Evolutionary conservation across 305 asterid species (phyloP).

Genomic region (Fraxinus sp.): DNA sequence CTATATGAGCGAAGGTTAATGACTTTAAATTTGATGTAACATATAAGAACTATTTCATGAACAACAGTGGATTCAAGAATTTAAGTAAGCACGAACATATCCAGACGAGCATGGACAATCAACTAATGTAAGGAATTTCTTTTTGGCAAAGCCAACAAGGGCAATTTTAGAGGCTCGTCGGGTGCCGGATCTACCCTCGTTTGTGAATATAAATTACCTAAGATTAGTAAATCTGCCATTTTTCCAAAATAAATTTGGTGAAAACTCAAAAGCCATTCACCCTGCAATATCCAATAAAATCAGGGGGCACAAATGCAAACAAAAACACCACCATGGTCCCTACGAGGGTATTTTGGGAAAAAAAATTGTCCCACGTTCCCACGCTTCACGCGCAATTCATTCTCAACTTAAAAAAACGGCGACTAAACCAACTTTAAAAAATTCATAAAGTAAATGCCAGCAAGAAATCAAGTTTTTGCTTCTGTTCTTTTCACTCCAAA

Average conservation of each 20-base stretch:
- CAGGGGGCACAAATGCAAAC: background rate
- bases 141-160: no score
- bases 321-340: background rate
- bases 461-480: background rate
- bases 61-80: no score
- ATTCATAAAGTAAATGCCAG: background rate
- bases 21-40: background rate
- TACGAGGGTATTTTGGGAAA: background rate
- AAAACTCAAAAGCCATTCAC: background rate
- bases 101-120: no score
- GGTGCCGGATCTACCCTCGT: background rate
- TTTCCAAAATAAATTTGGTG: background rate
- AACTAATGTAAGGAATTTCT: no score
- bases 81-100: no score
- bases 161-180: background rate
- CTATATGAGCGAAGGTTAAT: no score
- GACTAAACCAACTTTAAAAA: background rate
- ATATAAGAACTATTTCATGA: no score
- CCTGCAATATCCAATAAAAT: background rate
- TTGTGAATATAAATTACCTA: background rate
- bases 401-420: conserved; percentile 3
- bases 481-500: conserved; percentile 13
- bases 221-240: background rate
- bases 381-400: background rate
- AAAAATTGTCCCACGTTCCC: conserved; percentile 18